Evolutionary conservation across 1,139 yeast genomes (phyloP).

Genomic region (Meyerozyma sp.): DNA sequence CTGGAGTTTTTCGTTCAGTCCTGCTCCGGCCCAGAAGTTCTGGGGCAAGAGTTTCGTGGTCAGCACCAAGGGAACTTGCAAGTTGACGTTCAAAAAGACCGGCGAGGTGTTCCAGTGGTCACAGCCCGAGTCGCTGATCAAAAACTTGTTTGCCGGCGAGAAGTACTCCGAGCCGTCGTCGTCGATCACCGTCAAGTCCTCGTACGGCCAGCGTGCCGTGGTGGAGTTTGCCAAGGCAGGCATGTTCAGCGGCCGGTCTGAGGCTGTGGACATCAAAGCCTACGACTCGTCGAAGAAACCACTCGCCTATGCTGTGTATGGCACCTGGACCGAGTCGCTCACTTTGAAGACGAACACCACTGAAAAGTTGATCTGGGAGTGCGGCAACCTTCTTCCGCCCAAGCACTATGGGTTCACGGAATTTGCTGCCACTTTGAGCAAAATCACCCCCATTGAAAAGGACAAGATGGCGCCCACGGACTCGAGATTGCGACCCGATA

Average conservation of each 20-base stretch:
- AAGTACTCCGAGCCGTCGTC: conserved; percentile 89
- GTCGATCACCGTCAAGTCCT: conserved; percentile 59
- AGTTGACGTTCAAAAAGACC: conserved; percentile 48
- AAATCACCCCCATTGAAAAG: conserved; percentile 65
- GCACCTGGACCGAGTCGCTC: conserved; percentile 74
- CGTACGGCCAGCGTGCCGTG: conserved; percentile 62
- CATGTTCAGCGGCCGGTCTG: conserved; percentile 86
- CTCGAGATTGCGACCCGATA: conserved; percentile 85
- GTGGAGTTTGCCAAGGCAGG: conserved; percentile 68
- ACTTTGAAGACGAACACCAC: conserved; percentile 36
- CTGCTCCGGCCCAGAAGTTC: conserved; percentile 82
- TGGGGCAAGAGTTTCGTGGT: conserved; percentile 95
- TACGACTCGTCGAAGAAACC: conserved; percentile 32
- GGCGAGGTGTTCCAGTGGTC: conserved; percentile 76
- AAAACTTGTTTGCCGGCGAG: conserved; percentile 91
- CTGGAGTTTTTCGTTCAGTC: conserved; percentile 75
- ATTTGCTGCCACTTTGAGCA: conserved; percentile 77
- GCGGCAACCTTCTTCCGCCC: conserved; percentile 55
- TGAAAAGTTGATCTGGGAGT: conserved; percentile 57
- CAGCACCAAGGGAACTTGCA: conserved; percentile 64
- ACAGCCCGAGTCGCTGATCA: conserved; percentile 77
- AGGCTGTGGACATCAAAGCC: conserved; percentile 61
- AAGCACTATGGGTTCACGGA: conserved; percentile 80
- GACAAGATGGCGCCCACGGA: conserved; percentile 75
- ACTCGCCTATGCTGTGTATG: conserved; percentile 44